Evolutionary conservation across 1,284 basidiomycete species (phyloP), one percentile per base, ranked within the genome.

Genomic region (Ceratobasidium sp.): DNA sequence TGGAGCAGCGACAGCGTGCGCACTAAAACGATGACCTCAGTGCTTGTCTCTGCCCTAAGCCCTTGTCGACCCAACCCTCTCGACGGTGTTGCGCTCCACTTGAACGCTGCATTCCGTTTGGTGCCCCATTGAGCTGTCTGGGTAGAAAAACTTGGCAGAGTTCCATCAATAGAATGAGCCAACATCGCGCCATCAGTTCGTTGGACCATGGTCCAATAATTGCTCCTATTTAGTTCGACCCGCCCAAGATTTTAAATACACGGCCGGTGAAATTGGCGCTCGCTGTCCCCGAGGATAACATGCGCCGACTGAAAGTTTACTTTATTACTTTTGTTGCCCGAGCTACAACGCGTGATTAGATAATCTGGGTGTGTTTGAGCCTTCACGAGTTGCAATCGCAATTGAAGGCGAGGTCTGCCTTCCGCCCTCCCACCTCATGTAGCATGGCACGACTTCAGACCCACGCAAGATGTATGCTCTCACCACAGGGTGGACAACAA

Each of bases 181-280:
- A 40, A 62, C 59, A 62, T 66, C 65, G 46, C 28, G 23, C 61
- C 48, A 50, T 20, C 48, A 50, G 20, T 6, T 50, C 48, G 48
- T 50, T 20, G 13, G 28, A 64, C 40, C 40, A 15, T n/a, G n/a
- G 33, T 42, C 33, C 6, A 20, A 64, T 40, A 17, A n/a, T 33
- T 17, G 7, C 61, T 40, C 38, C 12, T n/a, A n/a, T n/a, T n/a
- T n/a, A n/a, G n/a, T n/a, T n/a, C n/a, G n/a, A n/a, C 20, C 9
- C 20, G 61, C 40, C 61, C 61, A 40, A 64, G 38, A 1, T n/a
- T n/a, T n/a, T n/a, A n/a, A 42, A 64, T 64, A 64, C 61, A 64
- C 15, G 44, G 15, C 33, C 4, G 33, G 59, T 17, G 13, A 40
- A 38, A 64, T 64, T 40, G 38, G 61, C 40, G 61, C 61, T 64